phyloP scores from a whole-genome alignment of 495 filamentous ascomycete species.

The Parathielavia hyrcaniae region DNA sequence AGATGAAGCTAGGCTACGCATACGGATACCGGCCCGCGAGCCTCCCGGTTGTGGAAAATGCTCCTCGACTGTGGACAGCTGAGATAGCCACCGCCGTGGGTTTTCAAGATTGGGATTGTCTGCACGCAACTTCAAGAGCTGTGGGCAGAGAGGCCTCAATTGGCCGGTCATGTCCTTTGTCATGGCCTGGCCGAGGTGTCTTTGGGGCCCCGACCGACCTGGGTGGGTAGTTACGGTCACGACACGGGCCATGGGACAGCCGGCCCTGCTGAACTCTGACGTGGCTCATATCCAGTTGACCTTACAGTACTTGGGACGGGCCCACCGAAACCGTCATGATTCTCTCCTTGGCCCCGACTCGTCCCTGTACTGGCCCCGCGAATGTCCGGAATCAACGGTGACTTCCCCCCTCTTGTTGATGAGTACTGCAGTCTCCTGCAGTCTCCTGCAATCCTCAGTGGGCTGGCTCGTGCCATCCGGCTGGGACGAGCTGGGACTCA shows the following conservation, averaged over 20 bases:
- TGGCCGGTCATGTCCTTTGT: not conserved
- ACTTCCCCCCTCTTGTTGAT: too few relatives aligned
- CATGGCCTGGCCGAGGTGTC: not conserved
- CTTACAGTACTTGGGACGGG: not conserved
- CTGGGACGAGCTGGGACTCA: too few relatives aligned
- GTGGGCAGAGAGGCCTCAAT: not conserved
- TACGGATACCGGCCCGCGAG: not conserved
- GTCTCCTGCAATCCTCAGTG: too few relatives aligned
- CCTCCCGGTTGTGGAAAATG: constrained; percentile 5
- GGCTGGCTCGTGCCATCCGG: too few relatives aligned
- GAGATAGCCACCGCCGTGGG: not conserved
- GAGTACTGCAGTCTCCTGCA: too few relatives aligned
- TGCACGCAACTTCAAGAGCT: not conserved
- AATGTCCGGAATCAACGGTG: too few relatives aligned
- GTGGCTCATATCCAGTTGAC: constrained; percentile 25
- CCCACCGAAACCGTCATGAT: not conserved
- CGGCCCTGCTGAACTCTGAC: constrained; percentile 20
- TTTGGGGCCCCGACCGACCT: not conserved
- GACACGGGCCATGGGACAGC: too few relatives aligned
- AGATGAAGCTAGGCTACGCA: not conserved
- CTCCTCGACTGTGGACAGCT: constrained; percentile 7
- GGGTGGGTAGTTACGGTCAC: not conserved
- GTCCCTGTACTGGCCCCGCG: too few relatives aligned
- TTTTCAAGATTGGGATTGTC: constrained; percentile 7
- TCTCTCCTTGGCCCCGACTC: not conserved